A percentile compares a stretch with the other conserved stretches of the same genome.
Conservation (phyloP, 805 yeast genomes). For the Alloascoidea africana region DNA sequence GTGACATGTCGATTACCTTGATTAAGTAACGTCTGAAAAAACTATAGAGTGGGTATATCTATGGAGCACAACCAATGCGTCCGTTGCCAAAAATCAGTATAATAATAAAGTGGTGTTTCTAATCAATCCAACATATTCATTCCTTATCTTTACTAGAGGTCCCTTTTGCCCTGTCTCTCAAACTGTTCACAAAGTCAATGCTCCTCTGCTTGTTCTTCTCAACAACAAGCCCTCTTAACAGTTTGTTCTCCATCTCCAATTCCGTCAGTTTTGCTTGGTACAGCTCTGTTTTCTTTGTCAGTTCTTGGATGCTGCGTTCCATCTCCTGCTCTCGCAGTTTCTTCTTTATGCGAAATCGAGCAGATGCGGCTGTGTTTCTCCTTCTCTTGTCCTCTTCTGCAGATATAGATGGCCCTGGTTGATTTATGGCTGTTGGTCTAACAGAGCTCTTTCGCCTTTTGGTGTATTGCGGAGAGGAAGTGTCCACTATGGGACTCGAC, state of each 20-base stretch:
- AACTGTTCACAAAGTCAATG: background rate
- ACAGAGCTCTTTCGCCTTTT: background rate
- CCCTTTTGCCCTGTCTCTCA: conserved; percentile 1
- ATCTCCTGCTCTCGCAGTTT: conserved; percentile 85
- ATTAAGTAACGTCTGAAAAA: too few relatives aligned
- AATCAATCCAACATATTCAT: too few relatives aligned
- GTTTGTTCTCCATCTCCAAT: conserved; percentile 83
- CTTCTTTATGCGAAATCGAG: conserved; percentile 84
- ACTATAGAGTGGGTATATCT: too few relatives aligned
- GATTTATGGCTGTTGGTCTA: conserved; percentile 4
- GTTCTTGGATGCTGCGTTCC: conserved; percentile 60
- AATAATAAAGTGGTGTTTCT: too few relatives aligned
- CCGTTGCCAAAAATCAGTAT: too few relatives aligned
- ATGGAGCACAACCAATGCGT: too few relatives aligned
- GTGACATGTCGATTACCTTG: too few relatives aligned
- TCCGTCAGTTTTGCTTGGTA: conserved; percentile 68
- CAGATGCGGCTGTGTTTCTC: conserved; percentile 88
- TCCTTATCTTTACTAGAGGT: too few relatives aligned
- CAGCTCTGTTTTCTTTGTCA: conserved; percentile 48
- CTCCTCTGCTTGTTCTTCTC: conserved; percentile 38
- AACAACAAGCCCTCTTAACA: conserved; percentile 69
- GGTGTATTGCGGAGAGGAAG: background rate
- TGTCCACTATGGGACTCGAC: background rate
- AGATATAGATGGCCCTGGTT: too few relatives aligned
- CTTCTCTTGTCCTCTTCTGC: conserved; percentile 61